Conservation (phyloP, 2,329 filamentous ascomycete species). For the Tolypocladium guangdongense region DNA sequence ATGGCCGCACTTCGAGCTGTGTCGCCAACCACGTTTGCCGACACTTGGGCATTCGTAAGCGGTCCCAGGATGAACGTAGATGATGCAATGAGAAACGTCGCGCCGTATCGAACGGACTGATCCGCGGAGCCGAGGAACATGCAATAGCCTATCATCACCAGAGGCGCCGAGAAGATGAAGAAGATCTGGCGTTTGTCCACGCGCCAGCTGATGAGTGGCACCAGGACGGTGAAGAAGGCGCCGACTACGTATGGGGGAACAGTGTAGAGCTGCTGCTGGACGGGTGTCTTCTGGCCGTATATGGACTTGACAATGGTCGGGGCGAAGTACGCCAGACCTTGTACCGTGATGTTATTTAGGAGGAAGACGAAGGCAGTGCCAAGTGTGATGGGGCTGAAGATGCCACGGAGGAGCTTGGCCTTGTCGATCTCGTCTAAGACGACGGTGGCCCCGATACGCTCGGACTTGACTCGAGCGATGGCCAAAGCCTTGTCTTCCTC, state of each 20-base stretch:
- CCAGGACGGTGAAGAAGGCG: slow-evolving; percentile 51
- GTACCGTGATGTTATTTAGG: slow-evolving; percentile 59
- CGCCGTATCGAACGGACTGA: slow-evolving; percentile 50
- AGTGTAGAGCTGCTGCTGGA: slow-evolving; percentile 58
- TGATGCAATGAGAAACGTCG: slow-evolving; percentile 57
- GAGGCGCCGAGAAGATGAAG: slow-evolving; percentile 46
- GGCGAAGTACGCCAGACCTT: slow-evolving; percentile 58
- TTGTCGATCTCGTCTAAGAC: slow-evolving; percentile 53
- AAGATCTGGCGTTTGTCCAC: slow-evolving; percentile 49
- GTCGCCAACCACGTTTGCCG: slow-evolving; percentile 61
- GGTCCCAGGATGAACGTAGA: slow-evolving; percentile 54
- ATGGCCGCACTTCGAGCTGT: slow-evolving; percentile 58
- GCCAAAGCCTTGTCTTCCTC: slow-evolving; percentile 57
- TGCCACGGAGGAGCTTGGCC: slow-evolving; percentile 48
- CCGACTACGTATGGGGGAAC: slow-evolving; percentile 62
- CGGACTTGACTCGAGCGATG: slow-evolving; percentile 55
- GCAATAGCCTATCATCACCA: slow-evolving; percentile 59
- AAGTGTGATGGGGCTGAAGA: slow-evolving; percentile 52
- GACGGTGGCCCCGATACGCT: slow-evolving; percentile 50
- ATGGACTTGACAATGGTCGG: slow-evolving; percentile 60
- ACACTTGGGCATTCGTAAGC: slow-evolving; percentile 55
- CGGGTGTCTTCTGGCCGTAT: slow-evolving; percentile 42
- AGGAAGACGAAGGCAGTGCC: slow-evolving; percentile 47
- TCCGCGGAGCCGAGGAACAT: slow-evolving; percentile 53
- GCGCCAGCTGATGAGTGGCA: slow-evolving; percentile 52